phyloP scores from a whole-genome alignment of 805 yeast genomes.

The Groenewaldozyma salmanticensis region DNA sequence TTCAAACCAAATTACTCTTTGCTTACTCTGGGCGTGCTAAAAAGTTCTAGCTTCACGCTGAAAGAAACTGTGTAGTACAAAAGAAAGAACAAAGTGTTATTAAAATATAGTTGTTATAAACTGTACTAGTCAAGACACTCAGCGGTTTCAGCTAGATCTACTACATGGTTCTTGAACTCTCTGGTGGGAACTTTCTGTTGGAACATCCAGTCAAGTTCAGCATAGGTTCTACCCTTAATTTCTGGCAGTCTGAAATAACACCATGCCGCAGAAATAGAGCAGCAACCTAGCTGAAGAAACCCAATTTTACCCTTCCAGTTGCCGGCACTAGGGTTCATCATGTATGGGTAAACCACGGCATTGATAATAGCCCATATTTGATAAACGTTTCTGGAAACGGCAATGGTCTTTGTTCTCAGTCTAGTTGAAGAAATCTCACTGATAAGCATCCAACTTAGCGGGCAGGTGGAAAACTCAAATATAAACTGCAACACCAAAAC shows the following conservation, averaged over 20 bases:
- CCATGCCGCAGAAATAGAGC: slow-evolving; percentile 40
- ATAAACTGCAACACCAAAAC: too few relatives aligned
- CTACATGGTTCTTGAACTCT: slow-evolving; percentile 6
- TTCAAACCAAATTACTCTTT: too few relatives aligned
- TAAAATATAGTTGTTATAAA: too few relatives aligned
- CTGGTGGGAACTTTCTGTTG: slow-evolving; percentile 6
- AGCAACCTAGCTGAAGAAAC: slow-evolving; percentile 18
- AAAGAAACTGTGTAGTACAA: too few relatives aligned
- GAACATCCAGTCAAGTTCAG: slow-evolving; percentile 48
- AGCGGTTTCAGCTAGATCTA: slow-evolving; percentile 2
- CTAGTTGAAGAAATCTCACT: slow-evolving; percentile 34
- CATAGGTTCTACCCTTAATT: slow-evolving; percentile 45
- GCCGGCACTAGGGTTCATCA: slow-evolving; percentile 19
- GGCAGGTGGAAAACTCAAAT: too few relatives aligned
- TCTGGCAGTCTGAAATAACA: slow-evolving; percentile 47
- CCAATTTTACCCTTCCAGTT: slow-evolving; percentile 41
- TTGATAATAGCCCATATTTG: slow-evolving; percentile 11
- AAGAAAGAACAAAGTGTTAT: too few relatives aligned
- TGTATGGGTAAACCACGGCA: not conserved
- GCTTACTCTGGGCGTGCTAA: too few relatives aligned
- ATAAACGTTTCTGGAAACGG: slow-evolving; percentile 30
- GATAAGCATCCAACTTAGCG: too few relatives aligned
- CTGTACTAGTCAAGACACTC: too few relatives aligned
- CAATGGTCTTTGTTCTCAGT: slow-evolving; percentile 34
- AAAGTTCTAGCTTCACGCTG: too few relatives aligned